Base-by-base conservation (phyloP, 2,329 filamentous ascomycete species). In the Drechslerella coelobrocha region DNA sequence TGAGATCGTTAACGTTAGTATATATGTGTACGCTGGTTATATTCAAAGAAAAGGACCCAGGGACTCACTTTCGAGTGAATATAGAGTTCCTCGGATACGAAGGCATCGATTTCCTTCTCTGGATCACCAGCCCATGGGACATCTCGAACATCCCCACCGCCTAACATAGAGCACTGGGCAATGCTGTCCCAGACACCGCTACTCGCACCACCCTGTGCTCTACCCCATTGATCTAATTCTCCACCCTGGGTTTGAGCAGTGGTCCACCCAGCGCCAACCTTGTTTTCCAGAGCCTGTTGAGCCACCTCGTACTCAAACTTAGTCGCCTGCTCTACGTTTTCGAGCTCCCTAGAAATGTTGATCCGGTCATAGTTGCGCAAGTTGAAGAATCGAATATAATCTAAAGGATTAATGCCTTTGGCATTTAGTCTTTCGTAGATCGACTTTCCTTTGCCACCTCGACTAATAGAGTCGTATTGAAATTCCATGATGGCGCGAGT, bases 401-500 rank as follows among this genome's bases (percentile, higher is more conserved):
- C 81, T 76, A 83, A 81, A 0, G 89, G 88, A 76, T 93, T 83
- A 53, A 92, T 83, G 7, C 90, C 89, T 29, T 84, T 83, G 60
- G 84, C 81, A 17, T 82, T 81, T 56, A 92, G 83, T 48, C 82
- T 83, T 78, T 92, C 89, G 76, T 92, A 87, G 77, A 95, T 94
- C 66, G 86, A 89, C 77, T 90, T 81, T 1, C 89, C 89, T 26
- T 65, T 65, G 29, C 89, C 89, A 34, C 75, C 75, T 39, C 90
- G 86, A 78, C 86, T 89, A 79, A 94, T 94, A 55, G 86, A 89
- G 76, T 86, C 83, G 79, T 94, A 93, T 77, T 94, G 90, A 78
- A 89, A 93, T 77, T 94, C 90, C 89, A 94, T 92, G 76, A 95
- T 93, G 3, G 90, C 91, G 34, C 91, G 83, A 0, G 90, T 94